Evolutionary conservation across 805 yeast genomes (phyloP).

Genomic region (Cyberlindnera nakhonratchasimensis): DNA sequence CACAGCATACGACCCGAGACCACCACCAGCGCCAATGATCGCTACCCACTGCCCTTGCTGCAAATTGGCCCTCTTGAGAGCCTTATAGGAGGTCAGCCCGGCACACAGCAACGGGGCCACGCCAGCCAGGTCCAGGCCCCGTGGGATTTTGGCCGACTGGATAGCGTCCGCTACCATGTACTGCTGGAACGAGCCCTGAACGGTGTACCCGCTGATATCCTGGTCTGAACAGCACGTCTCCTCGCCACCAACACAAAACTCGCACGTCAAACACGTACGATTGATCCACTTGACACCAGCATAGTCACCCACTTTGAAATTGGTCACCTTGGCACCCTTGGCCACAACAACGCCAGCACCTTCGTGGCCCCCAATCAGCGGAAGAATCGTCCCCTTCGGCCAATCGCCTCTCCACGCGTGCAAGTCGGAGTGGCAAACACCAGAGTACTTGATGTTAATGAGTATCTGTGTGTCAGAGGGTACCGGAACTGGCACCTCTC

Average conservation of each 20-base stretch:
- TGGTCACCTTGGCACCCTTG: conserved; percentile 52
- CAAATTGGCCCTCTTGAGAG: conserved; percentile 53
- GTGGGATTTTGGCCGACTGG: conserved; percentile 57
- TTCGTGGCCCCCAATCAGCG: conserved; percentile 69
- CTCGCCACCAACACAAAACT: conserved; percentile 52
- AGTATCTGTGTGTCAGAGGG: conserved; percentile 54
- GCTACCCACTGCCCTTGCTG: conserved; percentile 70
- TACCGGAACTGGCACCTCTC: conserved; percentile 49
- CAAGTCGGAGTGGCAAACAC: conserved; percentile 64
- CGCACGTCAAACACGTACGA: conserved; percentile 62
- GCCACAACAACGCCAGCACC: conserved; percentile 71
- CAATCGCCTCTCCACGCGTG: conserved; percentile 57
- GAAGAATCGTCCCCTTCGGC: conserved; percentile 53
- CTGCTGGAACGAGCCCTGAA: conserved; percentile 78
- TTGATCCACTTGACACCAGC: conserved; percentile 72
- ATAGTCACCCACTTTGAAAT: conserved; percentile 57
- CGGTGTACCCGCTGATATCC: conserved; percentile 69
- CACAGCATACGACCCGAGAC: conserved; percentile 70
- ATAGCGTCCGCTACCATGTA: conserved; percentile 62
- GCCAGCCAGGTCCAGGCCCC: conserved; percentile 47
- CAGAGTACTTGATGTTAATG: conserved; percentile 56
- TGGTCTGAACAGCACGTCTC: conserved; percentile 67
- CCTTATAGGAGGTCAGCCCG: conserved; percentile 74
- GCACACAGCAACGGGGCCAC: conserved; percentile 69
- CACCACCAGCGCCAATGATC: conserved; percentile 79